A percentile compares a stretch with the other conserved stretches of the same genome.
Evolutionary conservation across 768 basidiomycete genomes (phyloP).

Genomic region (Phlebiopsis gigantea): DNA sequence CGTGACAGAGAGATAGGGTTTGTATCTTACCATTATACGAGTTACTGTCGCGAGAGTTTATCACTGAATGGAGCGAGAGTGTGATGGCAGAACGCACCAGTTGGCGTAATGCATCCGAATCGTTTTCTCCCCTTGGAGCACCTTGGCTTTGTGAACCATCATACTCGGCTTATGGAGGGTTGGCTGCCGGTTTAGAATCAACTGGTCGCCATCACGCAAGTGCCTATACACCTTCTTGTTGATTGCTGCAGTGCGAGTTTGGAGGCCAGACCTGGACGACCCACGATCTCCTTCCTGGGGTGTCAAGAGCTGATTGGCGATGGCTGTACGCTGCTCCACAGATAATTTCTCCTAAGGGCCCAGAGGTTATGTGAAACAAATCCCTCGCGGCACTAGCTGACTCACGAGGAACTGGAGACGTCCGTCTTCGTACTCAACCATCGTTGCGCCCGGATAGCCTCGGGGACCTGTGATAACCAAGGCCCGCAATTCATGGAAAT

Average conservation of each 20-base stretch:
- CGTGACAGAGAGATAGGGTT: neutral
- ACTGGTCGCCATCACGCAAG: slow-evolving; percentile 87
- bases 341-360: slow-evolving; percentile 75
- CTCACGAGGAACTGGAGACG: slow-evolving; percentile 76
- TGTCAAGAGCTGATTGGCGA: slow-evolving; percentile 92
- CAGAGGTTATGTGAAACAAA: neutral
- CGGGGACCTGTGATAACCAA: slow-evolving; percentile 88
- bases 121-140: slow-evolving; percentile 94
- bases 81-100: slow-evolving; percentile 54
- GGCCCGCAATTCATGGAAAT: slow-evolving; percentile 83
- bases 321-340: slow-evolving; percentile 86
- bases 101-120: slow-evolving; percentile 99
- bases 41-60: slow-evolving; percentile 50
- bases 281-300: slow-evolving; percentile 72
- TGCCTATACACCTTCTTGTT: slow-evolving; percentile 99
- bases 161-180: slow-evolving; percentile 99
- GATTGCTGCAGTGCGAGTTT: slow-evolving; percentile 70
- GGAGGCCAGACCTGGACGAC: slow-evolving; percentile 45
- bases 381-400: neutral
- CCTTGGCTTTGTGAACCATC: slow-evolving; percentile 95
- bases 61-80: neutral
- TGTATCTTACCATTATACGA: slow-evolving; percentile 83
- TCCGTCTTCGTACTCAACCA: slow-evolving; percentile 96
- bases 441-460: slow-evolving; percentile 86
- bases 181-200: slow-evolving; percentile 96